Evolutionary conservation across 371 early-diverging fungal species (phyloP), one percentile per base, ranked within the genome.

Genomic region (Apophysomyces sp.): DNA sequence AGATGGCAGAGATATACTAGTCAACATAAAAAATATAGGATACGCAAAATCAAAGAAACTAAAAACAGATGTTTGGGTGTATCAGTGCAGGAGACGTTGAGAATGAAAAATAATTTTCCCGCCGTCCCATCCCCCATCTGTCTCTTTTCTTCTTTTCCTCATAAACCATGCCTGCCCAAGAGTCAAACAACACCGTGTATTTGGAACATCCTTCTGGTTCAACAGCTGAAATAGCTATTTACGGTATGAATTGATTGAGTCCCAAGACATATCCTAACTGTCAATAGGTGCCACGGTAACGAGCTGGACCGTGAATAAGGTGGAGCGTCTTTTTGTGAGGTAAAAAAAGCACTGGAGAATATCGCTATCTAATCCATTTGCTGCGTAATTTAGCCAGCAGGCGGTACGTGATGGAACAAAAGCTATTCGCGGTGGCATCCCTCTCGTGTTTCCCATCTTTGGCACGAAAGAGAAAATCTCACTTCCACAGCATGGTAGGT

Each of bases 401-500:
- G 89, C 94, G 4, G 68, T 88, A 24, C 78, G 88, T 3, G 86
- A 94, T 71, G 92, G 92, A 12, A 81, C 86, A 61, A 95, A 93
- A 76, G 91, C 93, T 8, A 92, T 94, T 65, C 92, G 94, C 39
- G 95, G 95, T 54, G 92, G 93, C 63, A 89, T 85, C 61, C 92
- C 91, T 7, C 68, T 92, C 9, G 91, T 89, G n/a, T 94, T 92
- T 65, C 92, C 94, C 26, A 89, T 92, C 57, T 94, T 94, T 71
- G 92, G 92, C 30, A 80, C 86, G 8, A 76, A 80, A 36, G 74
- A 73, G 16, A 80, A 81, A 8, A 78, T 84, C 51, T 64, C 69
- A 39, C 82, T 93, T 32, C 92, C 94, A 21, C 86, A 86, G 65
- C 86, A 86, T 62, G 86, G 86, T 83, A 79, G n/a, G n/a, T n/a